Evolutionary conservation across 495 filamentous ascomycete genomes (phyloP).

Genomic region (Cercophora scortea): DNA sequence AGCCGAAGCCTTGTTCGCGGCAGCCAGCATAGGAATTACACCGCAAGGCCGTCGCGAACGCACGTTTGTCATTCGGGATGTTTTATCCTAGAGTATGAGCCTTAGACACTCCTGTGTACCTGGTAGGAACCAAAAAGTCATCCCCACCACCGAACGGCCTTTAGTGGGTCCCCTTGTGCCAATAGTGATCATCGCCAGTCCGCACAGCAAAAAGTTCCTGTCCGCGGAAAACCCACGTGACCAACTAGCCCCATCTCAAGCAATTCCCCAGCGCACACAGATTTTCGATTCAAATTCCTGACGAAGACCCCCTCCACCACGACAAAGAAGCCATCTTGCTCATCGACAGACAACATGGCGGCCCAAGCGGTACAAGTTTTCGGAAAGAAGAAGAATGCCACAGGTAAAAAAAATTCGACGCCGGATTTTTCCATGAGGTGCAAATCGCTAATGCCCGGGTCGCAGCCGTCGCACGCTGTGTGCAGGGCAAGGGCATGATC

Average conservation of each 20-base stretch:
- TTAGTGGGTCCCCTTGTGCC: too few species aligned
- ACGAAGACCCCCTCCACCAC: conserved; percentile 15
- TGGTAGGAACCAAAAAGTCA: too few species aligned
- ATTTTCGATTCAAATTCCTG: conserved; percentile 24
- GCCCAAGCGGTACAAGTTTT: conserved; percentile 29
- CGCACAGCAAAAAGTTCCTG: too few species aligned
- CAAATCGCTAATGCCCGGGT: conserved; percentile 5
- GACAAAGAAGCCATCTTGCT: conserved; percentile 24
- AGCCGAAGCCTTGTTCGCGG: too few species aligned
- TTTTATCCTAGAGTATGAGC: too few species aligned
- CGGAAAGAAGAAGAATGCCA: conserved; percentile 37
- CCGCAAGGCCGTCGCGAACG: too few species aligned
- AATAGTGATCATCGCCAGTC: too few species aligned
- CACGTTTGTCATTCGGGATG: too few species aligned
- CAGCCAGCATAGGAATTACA: too few species aligned
- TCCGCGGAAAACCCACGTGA: conserved; percentile 17
- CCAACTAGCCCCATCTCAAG: conserved; percentile 23
- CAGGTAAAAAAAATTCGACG: conserved; percentile 19
- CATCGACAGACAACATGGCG: conserved; percentile 26
- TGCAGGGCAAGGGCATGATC: conserved; percentile 62
- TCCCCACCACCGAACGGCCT: too few species aligned
- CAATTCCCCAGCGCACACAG: conserved; percentile 31
- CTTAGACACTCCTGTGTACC: too few species aligned
- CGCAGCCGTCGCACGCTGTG: conserved; percentile 28
- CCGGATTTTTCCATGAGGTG: not conserved